These are phyloP conservation scores for Abrus precatorius DNA, from an alignment of 306 rosid species.

Conservation along the genomic window DNA sequence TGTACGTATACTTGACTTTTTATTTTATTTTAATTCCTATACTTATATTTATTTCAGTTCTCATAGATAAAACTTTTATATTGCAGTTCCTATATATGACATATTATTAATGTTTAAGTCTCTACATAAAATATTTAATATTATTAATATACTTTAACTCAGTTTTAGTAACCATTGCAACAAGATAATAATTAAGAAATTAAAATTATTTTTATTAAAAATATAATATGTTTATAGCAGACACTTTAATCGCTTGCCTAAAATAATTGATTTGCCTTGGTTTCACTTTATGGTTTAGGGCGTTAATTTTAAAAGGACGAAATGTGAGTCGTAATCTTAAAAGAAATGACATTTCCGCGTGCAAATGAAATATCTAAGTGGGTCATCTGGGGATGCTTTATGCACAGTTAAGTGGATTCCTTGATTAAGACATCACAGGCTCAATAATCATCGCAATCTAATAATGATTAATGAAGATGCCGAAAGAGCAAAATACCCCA, in stretches of 20 bases:
- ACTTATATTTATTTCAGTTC: no score
- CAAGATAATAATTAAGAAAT: no score
- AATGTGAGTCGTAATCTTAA: constrained; percentile 48
- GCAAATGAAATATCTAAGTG: constrained; percentile 58
- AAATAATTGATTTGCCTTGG: constrained; percentile 46
- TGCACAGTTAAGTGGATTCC: constrained; percentile 59
- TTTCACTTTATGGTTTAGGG: constrained; percentile 40
- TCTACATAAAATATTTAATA: no score
- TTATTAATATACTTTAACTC: no score
- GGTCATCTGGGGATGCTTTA: constrained; percentile 63
- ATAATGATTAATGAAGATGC: constrained; percentile 44
- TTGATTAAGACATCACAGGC: constrained; percentile 63
- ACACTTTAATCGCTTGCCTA: not conserved
- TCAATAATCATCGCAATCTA: constrained; percentile 53
- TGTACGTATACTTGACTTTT: no score
- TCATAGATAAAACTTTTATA: no score
- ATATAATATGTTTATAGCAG: no score
- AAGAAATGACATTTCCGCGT: constrained; percentile 60
- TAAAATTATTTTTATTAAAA: no score
- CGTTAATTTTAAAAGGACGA: constrained; percentile 29
- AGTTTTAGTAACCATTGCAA: no score
- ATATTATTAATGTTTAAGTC: no score
- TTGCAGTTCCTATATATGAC: no score
- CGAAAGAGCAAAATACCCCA: constrained; percentile 37
- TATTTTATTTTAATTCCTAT: no score